Evolutionary conservation across 2,329 filamentous ascomycete species (phyloP).

Genomic region (Fusarium brevicatenulatum): DNA sequence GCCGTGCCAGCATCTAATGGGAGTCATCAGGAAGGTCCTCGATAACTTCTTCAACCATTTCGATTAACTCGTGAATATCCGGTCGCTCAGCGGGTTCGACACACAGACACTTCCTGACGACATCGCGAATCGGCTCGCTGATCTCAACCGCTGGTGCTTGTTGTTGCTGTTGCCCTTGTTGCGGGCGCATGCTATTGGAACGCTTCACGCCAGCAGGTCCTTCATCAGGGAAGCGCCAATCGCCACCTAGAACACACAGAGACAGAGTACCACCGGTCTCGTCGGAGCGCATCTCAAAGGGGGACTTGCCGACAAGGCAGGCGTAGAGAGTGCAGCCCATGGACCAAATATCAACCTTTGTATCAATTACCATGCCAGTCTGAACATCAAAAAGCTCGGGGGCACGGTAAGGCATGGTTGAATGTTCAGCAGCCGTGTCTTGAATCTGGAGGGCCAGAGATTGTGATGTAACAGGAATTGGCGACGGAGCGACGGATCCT

Average conservation of each 20-base stretch:
- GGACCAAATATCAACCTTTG: slow-evolving; percentile 98
- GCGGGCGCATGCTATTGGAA: slow-evolving; percentile 53
- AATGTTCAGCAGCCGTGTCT: slow-evolving; percentile 94
- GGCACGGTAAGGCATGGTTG: slow-evolving; percentile 97
- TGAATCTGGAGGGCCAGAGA: slow-evolving; percentile 92
- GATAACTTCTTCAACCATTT: slow-evolving; percentile 79
- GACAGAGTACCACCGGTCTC: slow-evolving; percentile 95
- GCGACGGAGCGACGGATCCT: slow-evolving; percentile 87
- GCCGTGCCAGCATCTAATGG: slow-evolving; percentile 23
- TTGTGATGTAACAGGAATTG: slow-evolving; percentile 88
- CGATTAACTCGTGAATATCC: slow-evolving; percentile 85
- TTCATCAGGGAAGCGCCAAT: slow-evolving; percentile 97
- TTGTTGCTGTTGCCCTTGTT: slow-evolving; percentile 47
- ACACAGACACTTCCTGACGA: slow-evolving; percentile 85
- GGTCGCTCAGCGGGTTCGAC: slow-evolving; percentile 91
- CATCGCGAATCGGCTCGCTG: slow-evolving; percentile 83
- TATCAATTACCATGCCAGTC: slow-evolving; percentile 90
- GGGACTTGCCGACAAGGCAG: slow-evolving; percentile 94
- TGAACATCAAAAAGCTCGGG: slow-evolving; percentile 98
- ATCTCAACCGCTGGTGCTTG: slow-evolving; percentile 63
- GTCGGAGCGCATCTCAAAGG: slow-evolving; percentile 94
- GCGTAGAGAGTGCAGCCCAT: slow-evolving; percentile 97
- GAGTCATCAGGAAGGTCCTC: slow-evolving; percentile 69
- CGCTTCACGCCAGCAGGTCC: slow-evolving; percentile 66
- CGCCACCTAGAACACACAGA: slow-evolving; percentile 90